Evolutionary conservation across 2,329 filamentous ascomycete species (phyloP).

Genomic region (Corynespora cassiicola): DNA sequence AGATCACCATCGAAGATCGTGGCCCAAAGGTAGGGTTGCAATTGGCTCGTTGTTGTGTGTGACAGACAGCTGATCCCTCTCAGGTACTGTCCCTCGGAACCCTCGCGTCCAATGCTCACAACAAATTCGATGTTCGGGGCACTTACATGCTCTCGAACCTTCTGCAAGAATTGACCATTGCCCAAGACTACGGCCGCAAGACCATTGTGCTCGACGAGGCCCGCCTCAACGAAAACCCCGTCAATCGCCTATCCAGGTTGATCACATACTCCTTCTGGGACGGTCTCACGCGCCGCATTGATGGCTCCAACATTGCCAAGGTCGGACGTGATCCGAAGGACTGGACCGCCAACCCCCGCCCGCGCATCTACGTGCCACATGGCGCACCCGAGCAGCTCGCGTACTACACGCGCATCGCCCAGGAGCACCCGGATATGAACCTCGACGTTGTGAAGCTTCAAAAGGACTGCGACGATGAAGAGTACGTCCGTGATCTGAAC

Average conservation of each 20-base stretch:
- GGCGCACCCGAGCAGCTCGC: constrained; percentile 86
- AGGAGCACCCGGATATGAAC: constrained; percentile 79
- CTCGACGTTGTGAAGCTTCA: constrained; percentile 85
- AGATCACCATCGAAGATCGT: constrained; percentile 96
- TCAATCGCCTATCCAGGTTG: constrained; percentile 82
- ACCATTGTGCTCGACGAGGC: constrained; percentile 91
- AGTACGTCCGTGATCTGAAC: constrained; percentile 84
- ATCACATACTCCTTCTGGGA: constrained; percentile 95
- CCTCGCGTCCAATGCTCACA: constrained; percentile 82
- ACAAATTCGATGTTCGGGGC: constrained; percentile 88
- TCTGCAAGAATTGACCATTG: constrained; percentile 90
- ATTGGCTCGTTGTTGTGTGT: not conserved
- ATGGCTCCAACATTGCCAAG: constrained; percentile 83
- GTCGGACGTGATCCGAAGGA: constrained; percentile 93
- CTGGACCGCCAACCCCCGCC: constrained; percentile 88
- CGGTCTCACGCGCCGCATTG: constrained; percentile 85
- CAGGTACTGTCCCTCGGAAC: constrained; percentile 84
- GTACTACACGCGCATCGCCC: constrained; percentile 84
- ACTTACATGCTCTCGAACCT: constrained; percentile 98
- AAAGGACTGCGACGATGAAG: constrained; percentile 74
- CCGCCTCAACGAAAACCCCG: constrained; percentile 92
- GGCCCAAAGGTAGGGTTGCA: constrained; percentile 79
- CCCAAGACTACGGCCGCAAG: constrained; percentile 87
- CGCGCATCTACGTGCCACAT: constrained; percentile 87
- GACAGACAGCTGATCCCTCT: constrained; percentile 27